Conservation (phyloP, 495 filamentous ascomycete species). For the Penicillium angulare region DNA sequence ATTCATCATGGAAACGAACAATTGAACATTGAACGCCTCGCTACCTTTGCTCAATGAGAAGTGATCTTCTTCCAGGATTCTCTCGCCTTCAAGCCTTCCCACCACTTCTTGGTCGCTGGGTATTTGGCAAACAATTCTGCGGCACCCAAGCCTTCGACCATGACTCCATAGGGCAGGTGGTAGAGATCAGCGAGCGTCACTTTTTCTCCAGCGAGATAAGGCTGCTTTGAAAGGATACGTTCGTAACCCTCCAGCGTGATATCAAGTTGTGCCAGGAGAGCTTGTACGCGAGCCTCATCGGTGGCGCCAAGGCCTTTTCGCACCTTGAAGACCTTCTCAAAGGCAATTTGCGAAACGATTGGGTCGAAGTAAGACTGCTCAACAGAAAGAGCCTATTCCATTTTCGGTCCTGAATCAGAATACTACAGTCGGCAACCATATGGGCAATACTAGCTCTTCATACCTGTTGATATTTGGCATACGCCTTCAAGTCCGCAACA, state of each 20-base stretch:
- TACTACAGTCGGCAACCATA: neutral
- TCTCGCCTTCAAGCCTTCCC: slow-evolving; percentile 1
- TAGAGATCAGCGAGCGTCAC: slow-evolving; percentile 4
- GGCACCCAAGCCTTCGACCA: neutral
- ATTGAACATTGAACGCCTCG: neutral
- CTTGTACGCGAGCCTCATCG: slow-evolving; percentile 4
- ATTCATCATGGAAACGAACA: no score
- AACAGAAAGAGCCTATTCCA: slow-evolving; percentile 3
- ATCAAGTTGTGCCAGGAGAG: neutral
- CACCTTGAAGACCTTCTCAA: slow-evolving; percentile 5
- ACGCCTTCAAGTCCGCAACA: neutral
- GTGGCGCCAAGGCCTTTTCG: slow-evolving; percentile 1
- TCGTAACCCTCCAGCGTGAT: neutral
- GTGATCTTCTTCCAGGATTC: neutral
- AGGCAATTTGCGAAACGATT: slow-evolving; percentile 2
- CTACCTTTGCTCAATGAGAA: neutral
- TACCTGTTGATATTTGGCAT: slow-evolving; percentile 1
- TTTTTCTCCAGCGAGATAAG: slow-evolving; percentile 4
- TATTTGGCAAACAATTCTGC: neutral
- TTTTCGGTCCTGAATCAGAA: neutral
- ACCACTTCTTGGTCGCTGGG: slow-evolving; percentile 1
- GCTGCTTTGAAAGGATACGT: slow-evolving; percentile 2
- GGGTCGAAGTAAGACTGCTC: slow-evolving; percentile 9
- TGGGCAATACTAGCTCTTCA: neutral
- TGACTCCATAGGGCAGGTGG: slow-evolving; percentile 1